Evolutionary conservation across 2,329 filamentous ascomycete genomes (phyloP), one percentile per base, ranked within the genome.

Genomic region (Coniochaeta ligniaria): DNA sequence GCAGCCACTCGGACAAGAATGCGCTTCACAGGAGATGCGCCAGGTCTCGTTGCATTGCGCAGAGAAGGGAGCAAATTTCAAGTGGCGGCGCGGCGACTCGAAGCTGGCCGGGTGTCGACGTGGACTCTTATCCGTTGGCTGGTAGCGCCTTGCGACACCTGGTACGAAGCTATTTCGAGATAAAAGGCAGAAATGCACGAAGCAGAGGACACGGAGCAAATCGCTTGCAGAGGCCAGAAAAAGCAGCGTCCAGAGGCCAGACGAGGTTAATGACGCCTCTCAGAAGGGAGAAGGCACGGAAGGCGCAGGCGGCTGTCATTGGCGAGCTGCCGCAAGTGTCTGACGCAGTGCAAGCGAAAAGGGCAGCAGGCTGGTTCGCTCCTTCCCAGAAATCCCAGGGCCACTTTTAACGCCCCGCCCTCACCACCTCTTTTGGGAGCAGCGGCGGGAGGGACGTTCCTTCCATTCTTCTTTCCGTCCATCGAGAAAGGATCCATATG

Each of bases 71-170:
- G 22, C 47, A 31, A n/a, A 28, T 52, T 52, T 52, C 24, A 52
- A 12, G 47, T 52, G 47, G 47, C 47, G 47, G 47, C 47, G 47
- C 47, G 47, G 47, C 26, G 47, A 52, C 22, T 52, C 47, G 47
- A n/a, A 26, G 17, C 12, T 17, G 9, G 17, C 47, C 12, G 2
- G 22, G 26, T 7, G 47, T 28, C 7, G 31, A 52, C 47, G 54
- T 57, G 54, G 35, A 35, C 35, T 6, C 28, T 57, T 36, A 14
- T 57, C 31, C 54, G 54, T 57, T 57, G 54, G 54, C 54, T 57
- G 54, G 54, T 14, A 36, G 20, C n/a, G 47, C 14, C 47, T 52
- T 31, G 47, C 24, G 47, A 52, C 47, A 52, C 43, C 22, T 47
- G 20, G 24, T 17, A 28, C 47, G 47, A 52, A 31, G 47, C 24